Percentiles rank a stretch among this genome's conserved stretches.
These are phyloP conservation scores for Aristolochia fimbriata DNA, from an alignment of 164 flowering plant genomes.

Conservation along the genomic window DNA sequence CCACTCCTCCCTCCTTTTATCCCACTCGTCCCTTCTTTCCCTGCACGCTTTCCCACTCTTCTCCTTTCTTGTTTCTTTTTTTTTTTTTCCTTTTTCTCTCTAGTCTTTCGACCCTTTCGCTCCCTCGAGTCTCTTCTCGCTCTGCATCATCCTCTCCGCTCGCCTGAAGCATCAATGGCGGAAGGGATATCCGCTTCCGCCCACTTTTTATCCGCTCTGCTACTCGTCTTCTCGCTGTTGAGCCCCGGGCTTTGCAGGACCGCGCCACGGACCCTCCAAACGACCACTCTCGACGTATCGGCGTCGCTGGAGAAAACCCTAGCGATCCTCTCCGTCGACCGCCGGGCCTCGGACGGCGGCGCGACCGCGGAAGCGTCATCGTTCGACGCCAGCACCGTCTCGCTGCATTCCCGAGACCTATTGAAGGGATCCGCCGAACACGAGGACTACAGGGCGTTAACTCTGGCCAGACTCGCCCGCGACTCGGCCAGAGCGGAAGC, in stretches of 20 bases:
- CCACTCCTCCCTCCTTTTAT: background rate
- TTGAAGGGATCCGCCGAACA: slow-evolving; percentile 16
- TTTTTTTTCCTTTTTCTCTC: background rate
- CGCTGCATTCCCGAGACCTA: slow-evolving; percentile 20
- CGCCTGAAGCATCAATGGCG: background rate
- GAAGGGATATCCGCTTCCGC: background rate
- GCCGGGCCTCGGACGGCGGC: slow-evolving; percentile 7
- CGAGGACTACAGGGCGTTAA: slow-evolving; percentile 46
- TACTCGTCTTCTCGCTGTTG: background rate
- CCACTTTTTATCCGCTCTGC: background rate
- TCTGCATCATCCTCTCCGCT: background rate
- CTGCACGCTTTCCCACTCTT: background rate
- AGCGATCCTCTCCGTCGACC: slow-evolving; percentile 19
- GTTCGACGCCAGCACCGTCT: slow-evolving; percentile 22
- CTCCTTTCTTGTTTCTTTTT: background rate
- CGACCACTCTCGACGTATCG: slow-evolving; percentile 41
- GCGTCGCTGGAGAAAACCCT: slow-evolving; percentile 29
- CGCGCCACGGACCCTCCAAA: slow-evolving; percentile 9
- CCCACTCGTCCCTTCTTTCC: too few relatives aligned
- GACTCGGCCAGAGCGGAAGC: slow-evolving; percentile 61
- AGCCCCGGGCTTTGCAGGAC: slow-evolving; percentile 20
- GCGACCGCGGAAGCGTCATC: slow-evolving; percentile 5
- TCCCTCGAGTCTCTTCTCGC: background rate
- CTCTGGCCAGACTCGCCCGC: slow-evolving; percentile 42
- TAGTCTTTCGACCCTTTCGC: background rate